These are phyloP conservation scores for Leccinum insolens DNA, from an alignment of 1,284 basidiomycete genomes.

Conservation along the genomic window DNA sequence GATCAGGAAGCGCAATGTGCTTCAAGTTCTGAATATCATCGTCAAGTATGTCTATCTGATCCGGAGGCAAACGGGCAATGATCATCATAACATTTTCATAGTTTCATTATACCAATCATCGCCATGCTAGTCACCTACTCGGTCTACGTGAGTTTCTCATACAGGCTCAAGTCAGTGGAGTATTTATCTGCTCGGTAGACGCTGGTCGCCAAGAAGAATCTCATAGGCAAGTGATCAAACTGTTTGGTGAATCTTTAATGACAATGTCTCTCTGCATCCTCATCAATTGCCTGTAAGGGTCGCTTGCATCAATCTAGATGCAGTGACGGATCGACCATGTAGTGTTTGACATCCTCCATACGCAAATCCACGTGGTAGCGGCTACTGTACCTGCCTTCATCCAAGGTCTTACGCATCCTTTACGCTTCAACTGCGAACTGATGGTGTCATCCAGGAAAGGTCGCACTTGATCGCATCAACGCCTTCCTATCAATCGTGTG, in stretches of 20 bases:
- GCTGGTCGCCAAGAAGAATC: constrained; percentile 19
- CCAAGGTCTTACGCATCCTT: constrained; percentile 22
- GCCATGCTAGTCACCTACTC: constrained; percentile 36
- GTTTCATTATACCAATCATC: constrained; percentile 36
- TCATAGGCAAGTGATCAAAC: constrained; percentile 20
- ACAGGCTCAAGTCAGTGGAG: not conserved
- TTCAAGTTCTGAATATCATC: constrained; percentile 16
- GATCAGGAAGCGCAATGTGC: constrained; percentile 14
- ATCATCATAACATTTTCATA: constrained; percentile 1
- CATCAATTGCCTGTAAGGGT: constrained; percentile 32
- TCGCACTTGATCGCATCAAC: constrained; percentile 22
- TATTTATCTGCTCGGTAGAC: constrained; percentile 11
- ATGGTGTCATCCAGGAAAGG: constrained; percentile 7
- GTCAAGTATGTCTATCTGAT: constrained; percentile 5
- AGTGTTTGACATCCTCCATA: constrained; percentile 32
- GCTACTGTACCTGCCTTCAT: constrained; percentile 26
- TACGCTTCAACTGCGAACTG: not conserved
- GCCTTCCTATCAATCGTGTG: constrained; percentile 16
- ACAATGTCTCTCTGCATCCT: constrained; percentile 26
- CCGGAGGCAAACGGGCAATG: not conserved
- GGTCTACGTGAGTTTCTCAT: constrained; percentile 17
- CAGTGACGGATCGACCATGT: not conserved
- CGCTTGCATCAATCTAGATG: not conserved
- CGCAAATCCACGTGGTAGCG: constrained; percentile 26
- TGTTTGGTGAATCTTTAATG: not conserved